These are phyloP conservation scores for Rhizomucor pusillus DNA, from an alignment of 371 early-diverging fungal genomes.

Conservation along the genomic window DNA sequence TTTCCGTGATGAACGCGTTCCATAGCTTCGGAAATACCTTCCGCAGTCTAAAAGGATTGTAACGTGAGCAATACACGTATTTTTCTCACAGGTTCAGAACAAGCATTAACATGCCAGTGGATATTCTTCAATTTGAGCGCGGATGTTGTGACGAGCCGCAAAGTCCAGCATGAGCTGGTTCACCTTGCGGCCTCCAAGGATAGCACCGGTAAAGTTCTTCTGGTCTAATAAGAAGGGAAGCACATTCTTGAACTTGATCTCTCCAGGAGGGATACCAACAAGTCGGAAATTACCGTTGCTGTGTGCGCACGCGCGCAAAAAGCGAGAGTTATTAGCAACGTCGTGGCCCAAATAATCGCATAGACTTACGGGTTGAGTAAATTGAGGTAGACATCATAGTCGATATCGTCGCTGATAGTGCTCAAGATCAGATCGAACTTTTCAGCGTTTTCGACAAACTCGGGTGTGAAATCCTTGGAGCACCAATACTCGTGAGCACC, in stretches of 20 bases:
- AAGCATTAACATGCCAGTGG: slow-evolving; percentile 16
- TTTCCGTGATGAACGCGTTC: slow-evolving; percentile 22
- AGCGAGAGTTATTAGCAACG: no score
- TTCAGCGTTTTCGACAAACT: slow-evolving; percentile 18
- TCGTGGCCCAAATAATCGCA: no score
- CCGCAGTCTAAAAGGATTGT: slow-evolving; percentile 12
- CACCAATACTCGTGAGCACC: slow-evolving; percentile 62
- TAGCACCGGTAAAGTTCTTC: slow-evolving; percentile 35
- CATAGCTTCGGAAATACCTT: slow-evolving; percentile 31
- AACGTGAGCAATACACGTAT: background rate
- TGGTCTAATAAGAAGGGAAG: slow-evolving; percentile 29
- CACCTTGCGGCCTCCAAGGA: slow-evolving; percentile 43
- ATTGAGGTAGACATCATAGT: slow-evolving; percentile 40
- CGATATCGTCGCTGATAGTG: slow-evolving; percentile 39
- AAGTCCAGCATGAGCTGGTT: slow-evolving; percentile 47
- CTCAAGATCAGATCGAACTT: slow-evolving; percentile 51
- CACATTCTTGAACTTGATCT: slow-evolving; percentile 19
- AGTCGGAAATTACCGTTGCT: slow-evolving; percentile 49
- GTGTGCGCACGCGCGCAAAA: no score
- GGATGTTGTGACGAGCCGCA: slow-evolving; percentile 51
- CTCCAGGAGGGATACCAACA: slow-evolving; percentile 48
- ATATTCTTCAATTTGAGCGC: slow-evolving; percentile 47
- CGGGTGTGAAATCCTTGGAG: slow-evolving; percentile 34
- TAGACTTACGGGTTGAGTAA: slow-evolving; percentile 25
- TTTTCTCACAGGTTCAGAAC: background rate